Evolutionary conservation across 177 flowering plant species (phyloP), one percentile per base, ranked within the genome.

Genomic region (Vitis hybrid): DNA sequence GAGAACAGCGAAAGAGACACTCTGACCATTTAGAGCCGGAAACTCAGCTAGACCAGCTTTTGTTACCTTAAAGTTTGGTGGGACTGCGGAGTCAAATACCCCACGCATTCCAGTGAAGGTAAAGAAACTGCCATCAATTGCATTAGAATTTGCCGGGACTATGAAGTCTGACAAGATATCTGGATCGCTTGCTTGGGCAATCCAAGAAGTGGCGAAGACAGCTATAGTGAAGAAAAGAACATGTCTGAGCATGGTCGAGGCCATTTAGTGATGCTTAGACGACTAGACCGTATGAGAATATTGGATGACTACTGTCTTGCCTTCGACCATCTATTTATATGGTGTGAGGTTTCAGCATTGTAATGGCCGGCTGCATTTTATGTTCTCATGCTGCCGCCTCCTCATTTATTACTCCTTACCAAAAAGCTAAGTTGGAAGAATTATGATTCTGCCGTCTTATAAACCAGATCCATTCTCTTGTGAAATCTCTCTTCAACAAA

Each of bases 11-110:
- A 56, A 68, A 7, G 85, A 84, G 12, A 84, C 88, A 60, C 90
- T 83, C 58, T 84, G 86, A 0, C 88, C 86, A 14, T 71, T 71
- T 0, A 80, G 81, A 62, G 83, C 81, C 0, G 86, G 86, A 49
- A 85, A 82, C 51, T 84, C 83, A 11, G 71, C 79, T 76, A 69
- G 52, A 64, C 72, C 73, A 2, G 80, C 90, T 62, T 81, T 84
- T 4, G 32, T 4, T 10, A 74, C 78, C 10, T 48, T 68, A 51
- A 77, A 81, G 2, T 20, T 51, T 7, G 66, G 5, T 1, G 77
- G 70, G 9, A 61, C 32, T 1, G 11, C 2, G 9, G 64, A 27
- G 0, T 7, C 49, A 11, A 60, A 24, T 4, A 84, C 70, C 1
- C 15, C 53, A 1, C 85, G 70, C 61, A 82, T 17, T 48, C 76